phyloP scores from a whole-genome alignment of 2,329 filamentous ascomycete genomes.

The Sclerotinia subarctica region DNA sequence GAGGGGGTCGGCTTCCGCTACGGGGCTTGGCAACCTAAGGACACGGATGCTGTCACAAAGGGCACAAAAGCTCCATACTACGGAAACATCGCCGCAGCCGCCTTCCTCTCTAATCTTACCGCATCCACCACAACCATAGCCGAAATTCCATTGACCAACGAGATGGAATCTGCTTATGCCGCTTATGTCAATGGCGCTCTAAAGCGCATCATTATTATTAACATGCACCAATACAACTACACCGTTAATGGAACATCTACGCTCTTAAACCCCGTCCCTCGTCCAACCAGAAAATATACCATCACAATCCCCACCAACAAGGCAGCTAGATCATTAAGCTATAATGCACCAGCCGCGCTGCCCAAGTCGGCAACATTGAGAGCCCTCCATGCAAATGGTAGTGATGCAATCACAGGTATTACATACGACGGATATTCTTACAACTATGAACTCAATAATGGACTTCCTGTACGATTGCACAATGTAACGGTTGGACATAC shows the following conservation, averaged over 20 bases:
- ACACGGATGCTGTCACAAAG: slow-evolving; percentile 47
- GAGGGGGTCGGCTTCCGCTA: slow-evolving; percentile 63
- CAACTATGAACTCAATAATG: slow-evolving; percentile 55
- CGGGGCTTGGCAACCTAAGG: slow-evolving; percentile 57
- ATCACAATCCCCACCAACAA: slow-evolving; percentile 40
- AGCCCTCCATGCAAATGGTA: slow-evolving; percentile 58
- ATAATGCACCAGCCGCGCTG: slow-evolving; percentile 22
- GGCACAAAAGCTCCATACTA: slow-evolving; percentile 65
- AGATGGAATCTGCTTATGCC: slow-evolving; percentile 52
- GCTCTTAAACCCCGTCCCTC: slow-evolving; percentile 34
- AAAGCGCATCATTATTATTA: slow-evolving; percentile 52
- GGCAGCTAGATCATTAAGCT: slow-evolving; percentile 6
- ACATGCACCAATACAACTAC: slow-evolving; percentile 59
- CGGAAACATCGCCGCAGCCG: slow-evolving; percentile 56
- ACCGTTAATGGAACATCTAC: slow-evolving; percentile 44
- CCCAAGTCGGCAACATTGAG: slow-evolving; percentile 41
- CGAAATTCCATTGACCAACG: slow-evolving; percentile 44
- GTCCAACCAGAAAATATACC: slow-evolving; percentile 42
- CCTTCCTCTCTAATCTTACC: slow-evolving; percentile 49
- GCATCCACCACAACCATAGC: slow-evolving; percentile 44
- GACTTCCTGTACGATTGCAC: slow-evolving; percentile 49
- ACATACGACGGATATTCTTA: slow-evolving; percentile 61
- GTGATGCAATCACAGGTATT: slow-evolving; percentile 59
- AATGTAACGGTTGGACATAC: slow-evolving; percentile 55
- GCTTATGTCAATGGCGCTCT: slow-evolving; percentile 48